These are phyloP conservation scores for Penicillium aurantiogriseum DNA, from an alignment of 2,329 filamentous ascomycete species.

Conservation along the genomic window DNA sequence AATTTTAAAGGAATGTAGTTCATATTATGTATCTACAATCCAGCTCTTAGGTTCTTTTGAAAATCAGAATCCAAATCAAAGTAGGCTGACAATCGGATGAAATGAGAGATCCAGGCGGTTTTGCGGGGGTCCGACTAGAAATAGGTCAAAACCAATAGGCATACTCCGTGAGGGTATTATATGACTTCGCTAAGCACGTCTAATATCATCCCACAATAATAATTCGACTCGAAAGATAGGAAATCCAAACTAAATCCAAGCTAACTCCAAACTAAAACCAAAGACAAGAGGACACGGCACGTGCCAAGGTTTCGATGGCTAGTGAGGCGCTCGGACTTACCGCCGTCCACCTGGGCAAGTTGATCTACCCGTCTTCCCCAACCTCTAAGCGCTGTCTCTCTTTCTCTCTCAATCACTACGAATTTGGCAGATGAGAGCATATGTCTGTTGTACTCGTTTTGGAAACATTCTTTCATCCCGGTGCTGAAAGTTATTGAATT, in stretches of 20 bases:
- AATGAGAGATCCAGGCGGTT: neutral
- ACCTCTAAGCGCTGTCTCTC: conserved; percentile 17
- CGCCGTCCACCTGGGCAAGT: conserved; percentile 9
- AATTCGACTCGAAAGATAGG: neutral
- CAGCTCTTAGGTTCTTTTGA: neutral
- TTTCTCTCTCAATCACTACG: neutral
- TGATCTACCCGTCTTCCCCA: conserved; percentile 12
- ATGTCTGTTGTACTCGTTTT: neutral
- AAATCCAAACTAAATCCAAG: neutral
- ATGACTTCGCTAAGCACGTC: neutral
- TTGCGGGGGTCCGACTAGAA: neutral
- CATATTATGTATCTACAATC: no score
- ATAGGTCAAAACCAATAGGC: neutral
- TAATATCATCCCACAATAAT: neutral
- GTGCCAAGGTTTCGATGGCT: conserved; percentile 8
- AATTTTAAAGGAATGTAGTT: neutral
- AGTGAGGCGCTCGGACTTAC: conserved; percentile 17
- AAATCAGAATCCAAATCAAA: no score
- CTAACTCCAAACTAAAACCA: neutral
- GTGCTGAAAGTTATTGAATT: neutral
- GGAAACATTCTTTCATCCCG: neutral
- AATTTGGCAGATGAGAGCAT: neutral
- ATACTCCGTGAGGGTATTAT: neutral
- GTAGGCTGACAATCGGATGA: neutral
- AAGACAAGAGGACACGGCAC: conserved; percentile 2